Evolutionary conservation across 106 monocot species (phyloP).

Genomic region (Platanthera zijinensis): DNA sequence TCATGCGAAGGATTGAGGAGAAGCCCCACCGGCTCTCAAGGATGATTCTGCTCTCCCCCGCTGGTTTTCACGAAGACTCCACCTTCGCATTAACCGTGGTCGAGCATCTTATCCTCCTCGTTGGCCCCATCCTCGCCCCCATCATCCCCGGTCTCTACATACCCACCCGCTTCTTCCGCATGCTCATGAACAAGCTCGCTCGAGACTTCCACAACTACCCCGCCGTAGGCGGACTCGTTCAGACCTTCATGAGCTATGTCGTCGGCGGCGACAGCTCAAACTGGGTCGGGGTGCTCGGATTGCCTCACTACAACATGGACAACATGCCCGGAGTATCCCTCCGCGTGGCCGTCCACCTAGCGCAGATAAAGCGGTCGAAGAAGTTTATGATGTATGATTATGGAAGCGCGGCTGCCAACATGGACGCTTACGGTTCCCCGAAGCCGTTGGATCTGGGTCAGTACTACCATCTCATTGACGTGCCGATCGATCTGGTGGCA

Average conservation of each 20-base stretch:
- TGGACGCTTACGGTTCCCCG: slow-evolving; percentile 66
- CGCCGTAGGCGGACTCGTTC: slow-evolving; percentile 84
- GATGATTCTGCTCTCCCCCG: slow-evolving; percentile 81
- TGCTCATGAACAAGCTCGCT: slow-evolving; percentile 93
- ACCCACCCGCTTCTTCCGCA: slow-evolving; percentile 87
- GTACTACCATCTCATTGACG: slow-evolving; percentile 63
- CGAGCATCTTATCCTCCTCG: slow-evolving; percentile 42
- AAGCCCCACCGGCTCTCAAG: slow-evolving; percentile 77
- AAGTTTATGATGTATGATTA: slow-evolving; percentile 91
- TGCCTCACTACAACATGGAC: slow-evolving; percentile 95
- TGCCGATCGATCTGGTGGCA: slow-evolving; percentile 87
- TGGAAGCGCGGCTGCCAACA: slow-evolving; percentile 63
- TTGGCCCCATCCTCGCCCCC: slow-evolving; percentile 72
- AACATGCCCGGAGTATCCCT: slow-evolving; percentile 96
- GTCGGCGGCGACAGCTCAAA: slow-evolving; percentile 93
- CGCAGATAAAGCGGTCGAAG: slow-evolving; percentile 70
- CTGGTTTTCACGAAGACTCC: slow-evolving; percentile 95
- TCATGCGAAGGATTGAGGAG: slow-evolving; percentile 45
- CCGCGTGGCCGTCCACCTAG: slow-evolving; percentile 74
- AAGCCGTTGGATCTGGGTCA: slow-evolving; percentile 75
- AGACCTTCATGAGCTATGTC: slow-evolving; percentile 87
- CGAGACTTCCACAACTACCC: slow-evolving; percentile 92
- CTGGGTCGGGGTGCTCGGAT: slow-evolving; percentile 84
- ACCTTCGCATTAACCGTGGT: slow-evolving; percentile 45
- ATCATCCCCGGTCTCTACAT: slow-evolving; percentile 82